Conservation (phyloP, 2,329 filamentous ascomycete genomes). For the Trichoderma simmonsii region DNA sequence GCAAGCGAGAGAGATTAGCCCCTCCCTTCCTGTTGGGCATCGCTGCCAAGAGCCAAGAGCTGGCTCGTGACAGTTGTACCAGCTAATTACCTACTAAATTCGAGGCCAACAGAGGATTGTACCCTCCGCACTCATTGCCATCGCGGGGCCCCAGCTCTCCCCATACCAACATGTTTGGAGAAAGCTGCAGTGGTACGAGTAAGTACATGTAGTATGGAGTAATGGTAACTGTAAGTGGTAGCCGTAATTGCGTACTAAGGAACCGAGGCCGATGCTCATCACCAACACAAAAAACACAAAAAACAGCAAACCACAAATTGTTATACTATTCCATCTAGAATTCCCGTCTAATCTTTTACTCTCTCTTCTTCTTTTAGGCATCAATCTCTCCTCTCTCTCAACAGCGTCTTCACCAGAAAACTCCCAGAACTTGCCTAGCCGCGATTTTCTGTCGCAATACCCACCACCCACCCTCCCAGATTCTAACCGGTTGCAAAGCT, state of each 20-base stretch:
- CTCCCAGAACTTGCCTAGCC: background rate
- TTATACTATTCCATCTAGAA: background rate
- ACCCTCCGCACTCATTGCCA: background rate
- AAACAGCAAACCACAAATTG: background rate
- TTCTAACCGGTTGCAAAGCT: background rate
- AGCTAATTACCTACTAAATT: background rate
- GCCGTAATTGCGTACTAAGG: too few species aligned
- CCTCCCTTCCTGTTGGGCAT: background rate
- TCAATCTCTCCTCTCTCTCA: background rate
- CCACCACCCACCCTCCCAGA: background rate
- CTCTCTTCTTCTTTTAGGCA: background rate
- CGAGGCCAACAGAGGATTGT: background rate
- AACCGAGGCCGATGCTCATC: background rate
- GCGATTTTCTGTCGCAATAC: background rate
- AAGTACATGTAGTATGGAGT: background rate
- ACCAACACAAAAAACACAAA: background rate
- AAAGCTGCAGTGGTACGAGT: background rate
- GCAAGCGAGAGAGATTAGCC: background rate
- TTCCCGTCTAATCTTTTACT: background rate
- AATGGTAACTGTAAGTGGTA: too few species aligned
- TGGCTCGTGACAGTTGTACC: conserved; percentile 1
- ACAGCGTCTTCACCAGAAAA: background rate
- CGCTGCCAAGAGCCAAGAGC: background rate
- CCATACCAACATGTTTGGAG: background rate
- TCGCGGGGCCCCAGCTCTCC: conserved; percentile 15